These are phyloP conservation scores for Penicillium sp. DNA, from an alignment of 2,329 filamentous ascomycete species.

Conservation along the genomic window DNA sequence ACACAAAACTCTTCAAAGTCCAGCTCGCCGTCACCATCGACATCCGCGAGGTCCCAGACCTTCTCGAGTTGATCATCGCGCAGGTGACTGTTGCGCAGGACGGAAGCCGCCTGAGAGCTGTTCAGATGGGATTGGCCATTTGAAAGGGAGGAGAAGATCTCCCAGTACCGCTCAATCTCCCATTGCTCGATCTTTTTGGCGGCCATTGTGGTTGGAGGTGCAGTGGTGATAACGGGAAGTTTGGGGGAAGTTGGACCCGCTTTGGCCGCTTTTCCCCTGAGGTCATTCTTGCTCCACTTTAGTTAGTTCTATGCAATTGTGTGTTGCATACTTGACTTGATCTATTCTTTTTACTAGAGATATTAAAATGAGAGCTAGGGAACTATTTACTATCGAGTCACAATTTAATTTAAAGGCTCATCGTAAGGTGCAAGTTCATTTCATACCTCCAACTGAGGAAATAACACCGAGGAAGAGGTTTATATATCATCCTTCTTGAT, in stretches of 20 bases:
- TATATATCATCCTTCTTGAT: conserved; percentile 24
- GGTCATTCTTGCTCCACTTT: conserved; percentile 15
- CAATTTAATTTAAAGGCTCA: too few species aligned
- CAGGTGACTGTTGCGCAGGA: conserved; percentile 67
- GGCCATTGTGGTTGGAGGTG: conserved; percentile 28
- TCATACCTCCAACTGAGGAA: too few species aligned
- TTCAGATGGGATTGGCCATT: conserved; percentile 60
- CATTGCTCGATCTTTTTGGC: conserved; percentile 59
- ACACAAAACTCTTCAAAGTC: conserved; percentile 99
- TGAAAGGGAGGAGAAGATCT: conserved; percentile 66
- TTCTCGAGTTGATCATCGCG: conserved; percentile 82
- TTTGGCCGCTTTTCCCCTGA: conserved; percentile 26
- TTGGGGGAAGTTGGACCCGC: conserved; percentile 13
- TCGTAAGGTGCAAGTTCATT: too few species aligned
- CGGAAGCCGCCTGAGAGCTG: conserved; percentile 62
- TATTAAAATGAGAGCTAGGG: too few species aligned
- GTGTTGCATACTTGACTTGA: too few species aligned
- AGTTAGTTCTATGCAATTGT: too few species aligned
- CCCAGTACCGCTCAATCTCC: conserved; percentile 73
- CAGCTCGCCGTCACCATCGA: conserved; percentile 93
- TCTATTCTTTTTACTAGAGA: too few species aligned
- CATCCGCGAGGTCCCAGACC: conserved; percentile 95
- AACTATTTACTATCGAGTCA: too few species aligned
- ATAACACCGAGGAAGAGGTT: too few species aligned
- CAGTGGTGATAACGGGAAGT: conserved; percentile 9